Evolutionary conservation across 768 basidiomycete species (phyloP).

Genomic region (Boletus tylopilopsis): DNA sequence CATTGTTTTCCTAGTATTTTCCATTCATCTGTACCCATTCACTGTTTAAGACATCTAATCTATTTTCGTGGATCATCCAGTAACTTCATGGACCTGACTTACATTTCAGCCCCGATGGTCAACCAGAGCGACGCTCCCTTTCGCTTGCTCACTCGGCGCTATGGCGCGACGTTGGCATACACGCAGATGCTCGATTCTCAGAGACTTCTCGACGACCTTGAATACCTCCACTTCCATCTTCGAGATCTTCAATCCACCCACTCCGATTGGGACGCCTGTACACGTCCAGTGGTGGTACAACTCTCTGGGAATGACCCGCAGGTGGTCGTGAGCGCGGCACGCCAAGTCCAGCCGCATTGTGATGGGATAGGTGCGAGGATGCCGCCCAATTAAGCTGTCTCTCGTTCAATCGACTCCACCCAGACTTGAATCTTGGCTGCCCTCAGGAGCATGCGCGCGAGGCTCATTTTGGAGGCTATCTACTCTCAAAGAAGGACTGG

Average conservation of each 20-base stretch:
- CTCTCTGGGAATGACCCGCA: conserved; percentile 71
- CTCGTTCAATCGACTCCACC: not conserved
- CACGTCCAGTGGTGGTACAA: conserved; percentile 62
- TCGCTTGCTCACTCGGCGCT: conserved; percentile 52
- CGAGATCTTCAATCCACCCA: conserved; percentile 44
- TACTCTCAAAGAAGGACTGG: conserved; percentile 74
- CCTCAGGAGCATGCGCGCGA: conserved; percentile 67
- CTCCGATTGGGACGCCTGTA: conserved; percentile 16
- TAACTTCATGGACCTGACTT: conserved; percentile 30
- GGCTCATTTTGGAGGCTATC: conserved; percentile 70
- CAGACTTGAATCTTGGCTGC: conserved; percentile 81
- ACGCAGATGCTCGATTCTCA: conserved; percentile 76
- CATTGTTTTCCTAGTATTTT: not conserved
- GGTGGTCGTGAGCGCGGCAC: conserved; percentile 54
- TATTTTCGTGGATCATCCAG: conserved; percentile 8
- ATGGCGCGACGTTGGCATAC: conserved; percentile 66
- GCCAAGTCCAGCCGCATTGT: conserved; percentile 54
- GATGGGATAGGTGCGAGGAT: conserved; percentile 67
- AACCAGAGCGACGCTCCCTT: conserved; percentile 79
- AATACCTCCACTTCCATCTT: conserved; percentile 62
- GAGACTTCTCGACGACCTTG: conserved; percentile 55
- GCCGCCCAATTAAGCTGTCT: not conserved
- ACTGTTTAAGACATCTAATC: conserved; percentile 13
- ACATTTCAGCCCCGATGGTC: conserved; percentile 72
- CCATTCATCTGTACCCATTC: conserved; percentile 16